A percentile compares a stretch with the other conserved stretches of the same genome.
These are phyloP conservation scores for Yamadazyma blattariae DNA, from an alignment of 1,139 yeast genomes.

Conservation along the genomic window DNA sequence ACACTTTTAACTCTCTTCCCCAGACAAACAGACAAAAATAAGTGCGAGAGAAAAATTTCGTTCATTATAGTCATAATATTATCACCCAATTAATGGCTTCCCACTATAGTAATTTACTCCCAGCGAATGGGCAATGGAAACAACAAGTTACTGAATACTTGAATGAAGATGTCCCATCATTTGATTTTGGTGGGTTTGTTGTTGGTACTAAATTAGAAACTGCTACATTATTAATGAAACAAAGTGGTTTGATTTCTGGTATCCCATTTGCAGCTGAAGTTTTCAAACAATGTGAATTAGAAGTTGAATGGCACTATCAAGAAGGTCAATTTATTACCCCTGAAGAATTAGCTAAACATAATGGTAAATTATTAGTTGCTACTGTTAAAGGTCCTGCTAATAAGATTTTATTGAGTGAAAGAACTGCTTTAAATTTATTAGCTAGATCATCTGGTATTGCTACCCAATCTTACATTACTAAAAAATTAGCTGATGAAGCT, in stretches of 20 bases:
- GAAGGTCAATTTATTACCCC: constrained; percentile 61
- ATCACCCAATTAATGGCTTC: constrained; percentile 1
- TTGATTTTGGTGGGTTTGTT: constrained; percentile 91
- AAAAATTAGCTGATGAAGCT: constrained; percentile 59
- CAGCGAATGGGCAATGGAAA: constrained; percentile 77
- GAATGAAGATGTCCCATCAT: constrained; percentile 87
- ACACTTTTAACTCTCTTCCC: background rate
- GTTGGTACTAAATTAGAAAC: constrained; percentile 75
- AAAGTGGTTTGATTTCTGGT: constrained; percentile 79
- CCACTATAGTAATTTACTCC: constrained; percentile 56
- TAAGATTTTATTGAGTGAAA: constrained; percentile 75
- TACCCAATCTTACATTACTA: constrained; percentile 64
- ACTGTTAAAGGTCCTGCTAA: constrained; percentile 77
- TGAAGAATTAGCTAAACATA: constrained; percentile 38
- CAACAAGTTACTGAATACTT: constrained; percentile 72
- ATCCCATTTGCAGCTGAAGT: constrained; percentile 89
- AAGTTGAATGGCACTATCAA: constrained; percentile 65
- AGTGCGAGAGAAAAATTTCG: too few species aligned
- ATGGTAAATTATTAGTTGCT: constrained; percentile 72
- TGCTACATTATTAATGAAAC: constrained; percentile 81
- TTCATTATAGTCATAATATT: too few species aligned
- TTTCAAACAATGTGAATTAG: constrained; percentile 67
- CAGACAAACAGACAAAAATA: too few species aligned
- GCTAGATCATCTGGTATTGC: constrained; percentile 90
- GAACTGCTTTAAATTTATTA: constrained; percentile 79